Conservation (phyloP, 768 basidiomycete genomes). For the Leccinum ochraceum region DNA sequence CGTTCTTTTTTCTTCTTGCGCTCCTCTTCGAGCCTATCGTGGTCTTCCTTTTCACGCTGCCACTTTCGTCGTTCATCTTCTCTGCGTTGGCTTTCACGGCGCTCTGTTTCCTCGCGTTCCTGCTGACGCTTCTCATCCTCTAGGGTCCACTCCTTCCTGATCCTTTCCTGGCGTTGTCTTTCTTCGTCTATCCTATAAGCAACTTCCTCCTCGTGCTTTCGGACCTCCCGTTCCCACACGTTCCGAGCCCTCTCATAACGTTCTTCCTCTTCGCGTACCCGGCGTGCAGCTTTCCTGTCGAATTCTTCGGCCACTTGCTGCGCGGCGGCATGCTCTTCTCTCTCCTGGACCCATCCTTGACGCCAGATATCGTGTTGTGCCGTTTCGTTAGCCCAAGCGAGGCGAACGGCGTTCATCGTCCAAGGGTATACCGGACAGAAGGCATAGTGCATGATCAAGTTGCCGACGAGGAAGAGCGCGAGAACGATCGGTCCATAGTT, state of each 20-base stretch:
- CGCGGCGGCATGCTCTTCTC: neutral
- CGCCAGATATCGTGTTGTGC: neutral
- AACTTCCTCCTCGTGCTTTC: conserved; percentile 5
- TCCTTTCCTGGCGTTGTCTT: conserved; percentile 3
- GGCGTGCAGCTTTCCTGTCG: conserved; percentile 1
- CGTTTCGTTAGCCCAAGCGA: conserved; percentile 9
- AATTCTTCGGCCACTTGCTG: conserved; percentile 1
- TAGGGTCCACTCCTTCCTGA: conserved; percentile 7
- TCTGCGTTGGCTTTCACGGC: conserved; percentile 8
- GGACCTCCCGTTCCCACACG: conserved; percentile 5
- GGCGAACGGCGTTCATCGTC: conserved; percentile 11
- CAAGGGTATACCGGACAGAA: conserved; percentile 15
- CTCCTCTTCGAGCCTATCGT: conserved; percentile 15
- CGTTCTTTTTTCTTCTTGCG: conserved; percentile 6
- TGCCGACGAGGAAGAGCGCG: neutral
- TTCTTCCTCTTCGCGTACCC: conserved; percentile 9
- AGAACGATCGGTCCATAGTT: neutral
- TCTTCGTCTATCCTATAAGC: conserved; percentile 5
- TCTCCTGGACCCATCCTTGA: conserved; percentile 13
- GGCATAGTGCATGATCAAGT: conserved; percentile 4
- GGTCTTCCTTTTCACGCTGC: conserved; percentile 23
- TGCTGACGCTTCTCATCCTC: conserved; percentile 4
- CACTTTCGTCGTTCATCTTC: conserved; percentile 15
- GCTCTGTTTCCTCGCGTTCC: conserved; percentile 15
- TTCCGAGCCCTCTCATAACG: conserved; percentile 5